Percentiles rank a stretch among this genome's conserved stretches.
Evolutionary conservation across 495 filamentous ascomycete species (phyloP).

Genomic region (Parathielavia hyrcaniae): DNA sequence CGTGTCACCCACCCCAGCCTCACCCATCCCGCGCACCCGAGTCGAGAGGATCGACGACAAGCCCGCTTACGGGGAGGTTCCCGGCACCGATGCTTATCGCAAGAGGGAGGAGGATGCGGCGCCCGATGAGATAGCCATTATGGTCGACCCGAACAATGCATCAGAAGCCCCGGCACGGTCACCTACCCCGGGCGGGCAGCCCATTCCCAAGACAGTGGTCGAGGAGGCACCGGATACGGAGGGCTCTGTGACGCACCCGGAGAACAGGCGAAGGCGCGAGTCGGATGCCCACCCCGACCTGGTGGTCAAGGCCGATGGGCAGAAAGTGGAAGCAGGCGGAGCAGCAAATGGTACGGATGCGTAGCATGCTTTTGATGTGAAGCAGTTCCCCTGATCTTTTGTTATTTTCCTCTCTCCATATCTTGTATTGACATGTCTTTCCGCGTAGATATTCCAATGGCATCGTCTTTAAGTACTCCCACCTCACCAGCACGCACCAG

Average conservation of each 20-base stretch:
- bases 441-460: slow-evolving; percentile 38
- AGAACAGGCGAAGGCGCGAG: slow-evolving; percentile 36
- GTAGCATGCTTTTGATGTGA: slow-evolving; percentile 27
- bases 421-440: slow-evolving; percentile 33
- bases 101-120: slow-evolving; percentile 73
- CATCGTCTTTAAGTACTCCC: slow-evolving; percentile 32
- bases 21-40: slow-evolving; percentile 70
- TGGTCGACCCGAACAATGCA: slow-evolving; percentile 40
- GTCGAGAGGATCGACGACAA: slow-evolving; percentile 68
- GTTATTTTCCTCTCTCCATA: slow-evolving; percentile 15
- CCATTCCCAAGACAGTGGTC: slow-evolving; percentile 46
- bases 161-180: slow-evolving; percentile 23
- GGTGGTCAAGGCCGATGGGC: slow-evolving; percentile 41
- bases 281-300: slow-evolving; percentile 45
- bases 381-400: slow-evolving; percentile 14
- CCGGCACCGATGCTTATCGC: slow-evolving; percentile 72
- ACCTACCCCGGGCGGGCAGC: slow-evolving; percentile 37
- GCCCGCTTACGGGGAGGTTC: slow-evolving; percentile 76
- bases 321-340: slow-evolving; percentile 24
- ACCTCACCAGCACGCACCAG: slow-evolving; percentile 21
- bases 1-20: slow-evolving; percentile 46
- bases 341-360: slow-evolving; percentile 35
- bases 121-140: slow-evolving; percentile 61
- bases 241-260: slow-evolving; percentile 36
- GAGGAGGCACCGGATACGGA: slow-evolving; percentile 43